Base-by-base conservation (phyloP, 2,329 filamentous ascomycete species). In the Bretziella fagacearum region DNA sequence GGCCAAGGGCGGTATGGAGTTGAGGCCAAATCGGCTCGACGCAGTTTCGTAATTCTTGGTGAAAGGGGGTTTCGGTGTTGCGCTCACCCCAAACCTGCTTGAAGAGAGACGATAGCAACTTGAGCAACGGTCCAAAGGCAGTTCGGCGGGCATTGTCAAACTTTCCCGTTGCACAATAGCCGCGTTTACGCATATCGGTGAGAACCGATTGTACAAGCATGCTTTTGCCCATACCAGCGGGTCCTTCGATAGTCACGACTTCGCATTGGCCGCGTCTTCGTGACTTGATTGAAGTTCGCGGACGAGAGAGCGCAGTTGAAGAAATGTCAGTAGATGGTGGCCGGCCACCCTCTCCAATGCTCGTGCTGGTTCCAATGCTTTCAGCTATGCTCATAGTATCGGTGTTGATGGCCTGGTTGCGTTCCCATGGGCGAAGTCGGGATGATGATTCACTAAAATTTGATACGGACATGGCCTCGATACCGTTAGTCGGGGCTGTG, bases 71-170 rank as follows among this genome's bases (percentile, higher is more conserved):
- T 35, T 79, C 73, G 0, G 76, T 79, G 54, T 79, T 74, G 32
- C 70, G 69, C 57, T 81, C 77, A 1, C 75, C 76, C 66, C 75
- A 80, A 2, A 79, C 72, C 56, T 81, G 77, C 55, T 74, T 74
- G 59, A 80, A 79, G 13, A 81, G 62, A 17, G 74, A 79, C 8
- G 75, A 79, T 8, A 80, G 59, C n/a, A 80, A 60, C 58, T 74
- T 78, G 22, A 80, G 65, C 32, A 80, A 60, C 3, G 77, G 76
- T 1, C 74, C 75, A 56, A 78, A 80, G 3, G 77, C 72, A 6
- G 67, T 72, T 54, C 69, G 69, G 53, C 71, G 66, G 0, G 74
- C 70, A 1, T 70, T 72, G 54, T 81, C 77, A 50, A 80, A 80
- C 55, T 80, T 80, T 33, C 76, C 71, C 26, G 73, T 77, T 5